Evolutionary conservation across 2,329 filamentous ascomycete species (phyloP).

Genomic region (Phialemonium atrogriseum): DNA sequence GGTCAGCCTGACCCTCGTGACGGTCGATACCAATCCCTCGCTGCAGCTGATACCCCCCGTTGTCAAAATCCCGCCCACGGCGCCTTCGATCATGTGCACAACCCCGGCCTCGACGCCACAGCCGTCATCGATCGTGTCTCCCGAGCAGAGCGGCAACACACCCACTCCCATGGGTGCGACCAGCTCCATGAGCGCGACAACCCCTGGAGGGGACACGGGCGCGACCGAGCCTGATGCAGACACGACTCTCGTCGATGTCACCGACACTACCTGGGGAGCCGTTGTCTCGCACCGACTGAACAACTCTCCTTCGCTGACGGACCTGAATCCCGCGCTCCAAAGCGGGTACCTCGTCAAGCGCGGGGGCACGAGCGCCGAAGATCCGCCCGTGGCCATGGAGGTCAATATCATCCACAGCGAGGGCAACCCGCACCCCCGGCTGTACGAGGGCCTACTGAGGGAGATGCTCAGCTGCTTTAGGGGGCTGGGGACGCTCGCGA

Average conservation of each 20-base stretch:
- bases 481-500: conserved; percentile 59
- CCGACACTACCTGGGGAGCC: conserved; percentile 70
- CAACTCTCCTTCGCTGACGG: conserved; percentile 46
- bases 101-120: conserved; percentile 65
- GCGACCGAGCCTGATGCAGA: conserved; percentile 41
- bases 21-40: conserved; percentile 57
- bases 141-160: conserved; percentile 47
- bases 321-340: conserved; percentile 48
- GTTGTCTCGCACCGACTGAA: conserved; percentile 59
- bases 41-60: conserved; percentile 53
- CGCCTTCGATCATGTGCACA: conserved; percentile 38
- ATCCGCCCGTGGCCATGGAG: conserved; percentile 53
- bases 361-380: conserved; percentile 45
- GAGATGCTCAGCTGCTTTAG: conserved; percentile 66
- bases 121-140: conserved; percentile 46
- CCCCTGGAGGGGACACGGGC: conserved; percentile 27
- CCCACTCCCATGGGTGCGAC: conserved; percentile 36
- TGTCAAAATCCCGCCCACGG: conserved; percentile 37
- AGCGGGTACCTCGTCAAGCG: conserved; percentile 61
- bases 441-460: conserved; percentile 56
- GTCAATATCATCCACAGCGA: conserved; percentile 55
- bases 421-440: conserved; percentile 34
- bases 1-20: conserved; percentile 50
- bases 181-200: conserved; percentile 10
- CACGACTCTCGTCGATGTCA: conserved; percentile 60